Evolutionary conservation across 108 stramenopile species (phyloP).

Genomic region (Thalassiosira profunda): DNA sequence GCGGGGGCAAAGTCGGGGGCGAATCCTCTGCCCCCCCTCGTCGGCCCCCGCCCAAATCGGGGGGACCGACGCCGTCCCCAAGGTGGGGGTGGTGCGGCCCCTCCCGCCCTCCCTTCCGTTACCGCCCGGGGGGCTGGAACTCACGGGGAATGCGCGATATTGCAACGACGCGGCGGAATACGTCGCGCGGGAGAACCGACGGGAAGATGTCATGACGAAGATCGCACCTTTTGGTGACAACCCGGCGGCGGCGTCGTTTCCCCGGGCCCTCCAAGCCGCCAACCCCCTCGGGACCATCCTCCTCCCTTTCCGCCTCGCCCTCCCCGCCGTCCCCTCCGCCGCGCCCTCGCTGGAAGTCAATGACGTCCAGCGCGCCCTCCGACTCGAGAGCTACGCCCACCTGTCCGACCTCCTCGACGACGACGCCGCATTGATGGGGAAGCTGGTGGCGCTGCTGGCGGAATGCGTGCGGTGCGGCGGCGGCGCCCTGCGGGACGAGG

Average conservation of each 20-base stretch:
- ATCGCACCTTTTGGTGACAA: conserved; percentile 39
- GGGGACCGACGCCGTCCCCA: conserved; percentile 67
- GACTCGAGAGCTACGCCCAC: conserved; percentile 56
- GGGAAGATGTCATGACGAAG: conserved; percentile 28
- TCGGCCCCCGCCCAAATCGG: conserved; percentile 57
- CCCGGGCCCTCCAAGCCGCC: conserved; percentile 37
- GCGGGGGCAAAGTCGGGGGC: background rate
- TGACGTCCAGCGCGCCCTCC: conserved; percentile 52
- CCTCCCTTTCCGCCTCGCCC: conserved; percentile 77
- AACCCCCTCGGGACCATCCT: conserved; percentile 39
- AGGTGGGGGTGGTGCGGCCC: conserved; percentile 86
- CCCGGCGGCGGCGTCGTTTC: conserved; percentile 34
- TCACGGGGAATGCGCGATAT: conserved; percentile 45
- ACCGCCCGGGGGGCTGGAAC: conserved; percentile 37
- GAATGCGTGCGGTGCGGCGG: conserved; percentile 67
- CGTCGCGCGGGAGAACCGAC: conserved; percentile 35
- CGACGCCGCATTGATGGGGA: conserved; percentile 54
- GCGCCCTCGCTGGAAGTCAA: conserved; percentile 54
- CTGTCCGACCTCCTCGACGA: conserved; percentile 64
- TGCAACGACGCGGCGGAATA: conserved; percentile 34
- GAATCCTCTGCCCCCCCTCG: conserved; percentile 52
- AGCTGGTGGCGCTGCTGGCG: conserved; percentile 58
- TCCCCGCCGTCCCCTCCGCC: conserved; percentile 69
- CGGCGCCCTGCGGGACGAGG: conserved; percentile 71
- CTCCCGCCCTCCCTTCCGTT: conserved; percentile 42